A percentile compares a stretch with the other conserved stretches of the same genome.
These are phyloP conservation scores for Anthracocystis walkeri DNA, from an alignment of 1,284 basidiomycete species.

Conservation along the genomic window DNA sequence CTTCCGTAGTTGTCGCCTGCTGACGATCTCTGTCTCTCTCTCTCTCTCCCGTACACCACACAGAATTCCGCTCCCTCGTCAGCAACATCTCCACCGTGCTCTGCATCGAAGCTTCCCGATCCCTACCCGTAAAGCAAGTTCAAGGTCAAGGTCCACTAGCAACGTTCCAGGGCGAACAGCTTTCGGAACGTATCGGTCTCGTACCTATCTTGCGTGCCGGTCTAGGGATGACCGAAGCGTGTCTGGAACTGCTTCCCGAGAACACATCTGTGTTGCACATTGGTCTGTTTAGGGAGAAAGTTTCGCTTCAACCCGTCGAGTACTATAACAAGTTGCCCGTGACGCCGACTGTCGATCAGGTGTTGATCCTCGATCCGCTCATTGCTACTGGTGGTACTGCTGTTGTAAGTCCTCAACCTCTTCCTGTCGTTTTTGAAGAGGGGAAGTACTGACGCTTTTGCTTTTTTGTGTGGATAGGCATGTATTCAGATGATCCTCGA, in stretches of 20 bases:
- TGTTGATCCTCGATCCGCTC: slow-evolving; percentile 86
- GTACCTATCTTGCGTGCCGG: slow-evolving; percentile 93
- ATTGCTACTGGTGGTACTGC: slow-evolving; percentile 96
- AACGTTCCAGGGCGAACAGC: slow-evolving; percentile 54
- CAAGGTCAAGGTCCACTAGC: slow-evolving; percentile 58
- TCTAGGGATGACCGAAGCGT: slow-evolving; percentile 88
- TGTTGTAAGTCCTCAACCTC: slow-evolving; percentile 71
- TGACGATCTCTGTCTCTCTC: not conserved
- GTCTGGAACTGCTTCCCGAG: slow-evolving; percentile 83
- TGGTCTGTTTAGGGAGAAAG: slow-evolving; percentile 89
- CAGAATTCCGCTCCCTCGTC: slow-evolving; percentile 57
- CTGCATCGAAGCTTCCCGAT: slow-evolving; percentile 54
- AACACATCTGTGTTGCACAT: slow-evolving; percentile 87
- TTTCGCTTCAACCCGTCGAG: slow-evolving; percentile 89
- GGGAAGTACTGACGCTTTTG: slow-evolving; percentile 2
- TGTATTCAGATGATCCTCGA: slow-evolving; percentile 66
- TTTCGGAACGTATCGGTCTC: slow-evolving; percentile 78
- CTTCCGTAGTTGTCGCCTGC: not conserved
- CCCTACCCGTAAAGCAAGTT: slow-evolving; percentile 43
- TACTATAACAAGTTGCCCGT: slow-evolving; percentile 75
- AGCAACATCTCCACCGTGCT: slow-evolving; percentile 54
- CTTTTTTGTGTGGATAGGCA: slow-evolving; percentile 23
- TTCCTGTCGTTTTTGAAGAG: not conserved
- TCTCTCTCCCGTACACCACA: not conserved
- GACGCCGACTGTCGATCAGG: slow-evolving; percentile 80